Evolutionary conservation across 495 filamentous ascomycete species (phyloP).

Genomic region (Massariosphaeria phaeospora): DNA sequence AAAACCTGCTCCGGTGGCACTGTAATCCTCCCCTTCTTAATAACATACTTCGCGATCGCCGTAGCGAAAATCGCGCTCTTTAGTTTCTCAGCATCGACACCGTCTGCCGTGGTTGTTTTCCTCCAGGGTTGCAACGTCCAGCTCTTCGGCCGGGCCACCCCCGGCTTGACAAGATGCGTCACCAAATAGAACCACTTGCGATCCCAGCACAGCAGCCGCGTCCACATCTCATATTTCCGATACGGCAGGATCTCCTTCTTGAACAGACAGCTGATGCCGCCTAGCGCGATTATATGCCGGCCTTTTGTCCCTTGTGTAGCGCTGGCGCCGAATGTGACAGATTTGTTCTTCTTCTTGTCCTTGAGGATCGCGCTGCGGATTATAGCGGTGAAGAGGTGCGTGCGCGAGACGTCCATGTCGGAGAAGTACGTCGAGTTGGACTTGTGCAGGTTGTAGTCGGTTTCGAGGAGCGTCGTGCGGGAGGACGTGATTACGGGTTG

Average conservation of each 20-base stretch:
- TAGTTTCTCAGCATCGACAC: conserved; percentile 32
- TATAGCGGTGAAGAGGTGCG: conserved; percentile 55
- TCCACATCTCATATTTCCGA: conserved; percentile 62
- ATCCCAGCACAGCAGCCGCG: conserved; percentile 67
- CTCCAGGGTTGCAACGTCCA: conserved; percentile 48
- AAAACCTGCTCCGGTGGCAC: conserved; percentile 76
- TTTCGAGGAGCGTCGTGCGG: conserved; percentile 59
- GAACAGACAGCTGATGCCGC: conserved; percentile 62
- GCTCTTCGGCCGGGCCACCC: conserved; percentile 47
- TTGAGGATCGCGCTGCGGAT: conserved; percentile 51
- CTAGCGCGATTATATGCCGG: conserved; percentile 56
- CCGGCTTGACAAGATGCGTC: conserved; percentile 63
- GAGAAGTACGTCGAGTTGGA: conserved; percentile 72
- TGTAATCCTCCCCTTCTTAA: conserved; percentile 82
- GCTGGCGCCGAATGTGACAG: neutral
- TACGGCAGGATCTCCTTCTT: conserved; percentile 64
- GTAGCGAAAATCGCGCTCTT: conserved; percentile 58
- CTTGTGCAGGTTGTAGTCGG: conserved; percentile 81
- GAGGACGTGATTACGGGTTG: conserved; percentile 57
- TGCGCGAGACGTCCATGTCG: conserved; percentile 66
- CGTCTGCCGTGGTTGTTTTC: conserved; percentile 38
- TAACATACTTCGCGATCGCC: conserved; percentile 79
- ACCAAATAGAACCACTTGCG: conserved; percentile 78
- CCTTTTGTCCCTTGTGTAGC: conserved; percentile 20
- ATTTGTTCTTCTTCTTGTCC: neutral